Percentiles rank a stretch among this genome's conserved stretches.
Evolutionary conservation across 805 yeast genomes (phyloP).

Genomic region (Candida yuanshanica): DNA sequence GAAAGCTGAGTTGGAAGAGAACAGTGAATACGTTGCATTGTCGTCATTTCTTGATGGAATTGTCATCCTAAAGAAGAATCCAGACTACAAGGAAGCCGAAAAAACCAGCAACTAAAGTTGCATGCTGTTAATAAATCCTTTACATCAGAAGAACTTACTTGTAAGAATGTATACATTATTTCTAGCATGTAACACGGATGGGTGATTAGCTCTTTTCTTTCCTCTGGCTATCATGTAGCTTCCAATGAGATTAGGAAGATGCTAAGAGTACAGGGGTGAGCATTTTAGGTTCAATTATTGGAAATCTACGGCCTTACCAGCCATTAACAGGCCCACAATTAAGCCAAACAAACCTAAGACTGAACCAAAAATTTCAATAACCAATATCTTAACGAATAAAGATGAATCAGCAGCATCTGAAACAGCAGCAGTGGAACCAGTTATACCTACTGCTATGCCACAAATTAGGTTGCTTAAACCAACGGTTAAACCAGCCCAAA

Average conservation of each 20-base stretch:
- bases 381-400: conserved; percentile 90
- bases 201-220: no score
- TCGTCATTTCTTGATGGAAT: conserved; percentile 85
- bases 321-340: conserved; percentile 95
- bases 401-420: conserved; percentile 97
- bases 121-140: not conserved
- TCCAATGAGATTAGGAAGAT: no score
- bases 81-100: conserved; percentile 69
- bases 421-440: conserved; percentile 98
- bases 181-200: no score
- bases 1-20: conserved; percentile 88
- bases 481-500: conserved; percentile 98
- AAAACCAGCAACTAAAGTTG: conserved; percentile 3
- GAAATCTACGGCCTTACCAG: conserved; percentile 90
- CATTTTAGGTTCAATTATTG: conserved; percentile 42
- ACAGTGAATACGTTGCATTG: conserved; percentile 83
- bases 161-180: no score
- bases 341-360: conserved; percentile 93
- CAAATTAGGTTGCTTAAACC: conserved; percentile 91
- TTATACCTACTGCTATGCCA: conserved; percentile 95
- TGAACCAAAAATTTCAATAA: conserved; percentile 95
- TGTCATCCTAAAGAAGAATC: conserved; percentile 87
- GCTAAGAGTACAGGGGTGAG: no score
- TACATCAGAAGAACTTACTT: no score
- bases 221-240: no score